A percentile compares a stretch with the other conserved stretches of the same genome.
Evolutionary conservation across 805 yeast species (phyloP).

Genomic region (Starmerella ratchasimensis): DNA sequence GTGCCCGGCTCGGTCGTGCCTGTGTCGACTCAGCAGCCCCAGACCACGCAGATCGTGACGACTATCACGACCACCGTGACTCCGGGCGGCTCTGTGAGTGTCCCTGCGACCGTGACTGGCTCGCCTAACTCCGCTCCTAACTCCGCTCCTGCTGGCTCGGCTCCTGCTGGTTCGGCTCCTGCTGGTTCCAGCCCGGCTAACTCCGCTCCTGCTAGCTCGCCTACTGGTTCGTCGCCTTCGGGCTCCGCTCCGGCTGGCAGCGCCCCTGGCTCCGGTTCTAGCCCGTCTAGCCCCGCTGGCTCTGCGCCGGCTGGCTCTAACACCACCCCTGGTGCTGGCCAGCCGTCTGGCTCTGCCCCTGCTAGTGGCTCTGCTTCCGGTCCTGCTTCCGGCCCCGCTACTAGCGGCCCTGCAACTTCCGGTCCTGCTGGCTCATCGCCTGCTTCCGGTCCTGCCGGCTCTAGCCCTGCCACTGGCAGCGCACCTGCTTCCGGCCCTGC

Average conservation of each 20-base stretch:
- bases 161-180: no score
- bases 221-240: background rate
- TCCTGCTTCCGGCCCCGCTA: background rate
- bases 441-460: no score
- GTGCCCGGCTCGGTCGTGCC: constrained; percentile 17
- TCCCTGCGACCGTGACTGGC: constrained; percentile 4
- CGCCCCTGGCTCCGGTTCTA: no score
- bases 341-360: background rate
- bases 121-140: background rate
- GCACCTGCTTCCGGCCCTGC: no score
- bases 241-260: no score
- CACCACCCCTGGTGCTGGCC: background rate
- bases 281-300: background rate
- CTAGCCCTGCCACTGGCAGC: no score
- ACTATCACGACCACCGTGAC: constrained; percentile 6
- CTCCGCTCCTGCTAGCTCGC: background rate
- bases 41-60: constrained; percentile 10
- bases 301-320: background rate
- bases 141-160: background rate
- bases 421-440: no score
- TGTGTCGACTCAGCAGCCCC: constrained; percentile 12
- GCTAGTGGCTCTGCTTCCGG: background rate
- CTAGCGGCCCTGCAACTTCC: background rate
- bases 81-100: background rate
- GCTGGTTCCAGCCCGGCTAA: background rate